Conservation (phyloP, 345 rosid species). For the Citrus hindsii region DNA sequence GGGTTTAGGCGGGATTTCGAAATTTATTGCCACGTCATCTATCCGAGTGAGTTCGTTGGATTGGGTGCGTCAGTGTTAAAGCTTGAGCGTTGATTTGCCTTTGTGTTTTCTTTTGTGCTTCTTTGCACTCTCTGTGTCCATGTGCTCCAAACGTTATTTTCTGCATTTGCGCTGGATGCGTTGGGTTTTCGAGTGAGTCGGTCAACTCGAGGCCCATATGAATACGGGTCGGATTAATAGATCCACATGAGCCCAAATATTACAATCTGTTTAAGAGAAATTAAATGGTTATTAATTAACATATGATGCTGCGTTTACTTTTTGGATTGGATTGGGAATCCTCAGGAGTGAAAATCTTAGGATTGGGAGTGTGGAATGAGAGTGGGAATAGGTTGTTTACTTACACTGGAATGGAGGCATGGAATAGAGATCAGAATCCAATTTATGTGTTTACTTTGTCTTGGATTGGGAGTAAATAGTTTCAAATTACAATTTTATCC, state of each 20-base stretch:
- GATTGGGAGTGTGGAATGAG: no score
- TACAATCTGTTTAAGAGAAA: no score
- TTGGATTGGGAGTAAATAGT: no score
- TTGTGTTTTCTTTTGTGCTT: constrained; percentile 70
- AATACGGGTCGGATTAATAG: neutral
- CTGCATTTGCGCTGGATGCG: neutral
- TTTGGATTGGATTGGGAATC: no score
- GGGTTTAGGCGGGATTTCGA: constrained; percentile 90
- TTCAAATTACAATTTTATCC: no score
- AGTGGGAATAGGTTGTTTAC: no score
- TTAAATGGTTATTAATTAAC: no score
- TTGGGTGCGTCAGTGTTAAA: constrained; percentile 27
- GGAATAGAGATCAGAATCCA: no score
- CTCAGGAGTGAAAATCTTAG: no score
- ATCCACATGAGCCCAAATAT: neutral
- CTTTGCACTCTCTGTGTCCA: constrained; percentile 26
- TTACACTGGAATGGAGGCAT: no score
- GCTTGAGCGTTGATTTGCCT: constrained; percentile 21
- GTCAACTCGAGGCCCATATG: neutral
- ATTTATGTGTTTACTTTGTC: no score
- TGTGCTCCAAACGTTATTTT: constrained; percentile 17
- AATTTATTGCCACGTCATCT: constrained; percentile 57
- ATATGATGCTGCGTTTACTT: no score
- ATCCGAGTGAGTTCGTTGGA: constrained; percentile 35
- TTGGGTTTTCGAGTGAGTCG: neutral